Evolutionary conservation across 73 alveolate genomes (phyloP).

Genomic region (Tetrahymena thermophila): DNA sequence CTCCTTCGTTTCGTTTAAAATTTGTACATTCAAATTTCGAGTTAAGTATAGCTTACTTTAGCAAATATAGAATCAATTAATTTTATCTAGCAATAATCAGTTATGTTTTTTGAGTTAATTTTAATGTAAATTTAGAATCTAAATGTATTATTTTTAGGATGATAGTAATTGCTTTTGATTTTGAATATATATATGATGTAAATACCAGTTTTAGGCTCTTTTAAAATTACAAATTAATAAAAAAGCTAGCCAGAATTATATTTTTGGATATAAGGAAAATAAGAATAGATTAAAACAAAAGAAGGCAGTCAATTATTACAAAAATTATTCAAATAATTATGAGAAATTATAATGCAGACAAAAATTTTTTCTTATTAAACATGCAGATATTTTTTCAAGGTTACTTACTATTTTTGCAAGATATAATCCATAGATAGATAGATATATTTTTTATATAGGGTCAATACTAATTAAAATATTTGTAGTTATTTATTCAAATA

Average conservation of each 20-base stretch:
- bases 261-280: too few species aligned
- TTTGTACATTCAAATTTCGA: not conserved
- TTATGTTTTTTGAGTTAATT: not conserved
- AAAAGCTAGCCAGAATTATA: not conserved
- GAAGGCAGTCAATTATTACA: not conserved
- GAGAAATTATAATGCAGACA: too few species aligned
- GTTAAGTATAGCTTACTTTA: not conserved
- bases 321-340: too few species aligned
- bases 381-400: not conserved
- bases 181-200: not conserved
- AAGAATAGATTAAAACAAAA: not conserved
- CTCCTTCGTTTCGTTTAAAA: too few species aligned
- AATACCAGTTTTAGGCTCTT: not conserved
- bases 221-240: too few species aligned
- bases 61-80: not conserved
- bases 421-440: not conserved
- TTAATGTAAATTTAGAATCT: not conserved
- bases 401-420: not conserved
- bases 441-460: too few species aligned
- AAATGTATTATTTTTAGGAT: too few species aligned
- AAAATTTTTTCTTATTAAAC: not conserved
- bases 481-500: not conserved
- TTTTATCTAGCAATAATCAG: not conserved
- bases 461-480: not conserved
- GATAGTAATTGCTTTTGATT: too few species aligned